These are phyloP conservation scores for Nitzschia sp. DNA, from an alignment of 108 stramenopile species.

Conservation along the genomic window DNA sequence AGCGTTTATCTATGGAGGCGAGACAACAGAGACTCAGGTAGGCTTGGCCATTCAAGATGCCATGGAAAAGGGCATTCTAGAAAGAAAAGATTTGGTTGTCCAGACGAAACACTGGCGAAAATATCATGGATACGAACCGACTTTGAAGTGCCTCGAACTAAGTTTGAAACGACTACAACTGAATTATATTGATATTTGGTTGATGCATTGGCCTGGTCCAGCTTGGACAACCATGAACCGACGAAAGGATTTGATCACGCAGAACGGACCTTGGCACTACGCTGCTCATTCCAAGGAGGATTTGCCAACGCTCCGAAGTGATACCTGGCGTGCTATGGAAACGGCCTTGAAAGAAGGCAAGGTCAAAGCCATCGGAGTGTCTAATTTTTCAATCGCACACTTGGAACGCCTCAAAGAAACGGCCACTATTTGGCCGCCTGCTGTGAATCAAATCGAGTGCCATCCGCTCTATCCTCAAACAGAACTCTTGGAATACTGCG, in stretches of 20 bases:
- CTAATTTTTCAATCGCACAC: constrained; percentile 61
- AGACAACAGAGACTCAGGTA: constrained; percentile 70
- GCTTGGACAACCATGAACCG: constrained; percentile 50
- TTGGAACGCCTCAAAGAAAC: constrained; percentile 47
- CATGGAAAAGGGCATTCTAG: constrained; percentile 33
- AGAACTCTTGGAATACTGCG: constrained; percentile 73
- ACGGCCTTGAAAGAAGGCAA: constrained; percentile 56
- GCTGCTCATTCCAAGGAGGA: constrained; percentile 43
- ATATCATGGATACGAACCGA: constrained; percentile 73
- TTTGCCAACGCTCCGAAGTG: constrained; percentile 50
- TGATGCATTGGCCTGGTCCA: constrained; percentile 83
- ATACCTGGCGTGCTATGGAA: constrained; percentile 91
- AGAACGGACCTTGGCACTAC: constrained; percentile 51
- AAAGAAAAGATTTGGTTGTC: constrained; percentile 57
- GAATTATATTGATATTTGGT: constrained; percentile 65
- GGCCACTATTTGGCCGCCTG: constrained; percentile 74
- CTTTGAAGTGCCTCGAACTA: constrained; percentile 57
- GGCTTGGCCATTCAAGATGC: constrained; percentile 66
- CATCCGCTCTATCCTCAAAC: constrained; percentile 78
- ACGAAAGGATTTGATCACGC: constrained; percentile 27
- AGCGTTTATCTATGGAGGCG: constrained; percentile 78
- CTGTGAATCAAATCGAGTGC: constrained; percentile 85
- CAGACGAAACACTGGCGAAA: constrained; percentile 84
- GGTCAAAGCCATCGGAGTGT: constrained; percentile 74
- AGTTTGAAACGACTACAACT: constrained; percentile 59